These are phyloP conservation scores for Pichia ethanolica DNA, from an alignment of 805 yeast genomes.

Conservation along the genomic window DNA sequence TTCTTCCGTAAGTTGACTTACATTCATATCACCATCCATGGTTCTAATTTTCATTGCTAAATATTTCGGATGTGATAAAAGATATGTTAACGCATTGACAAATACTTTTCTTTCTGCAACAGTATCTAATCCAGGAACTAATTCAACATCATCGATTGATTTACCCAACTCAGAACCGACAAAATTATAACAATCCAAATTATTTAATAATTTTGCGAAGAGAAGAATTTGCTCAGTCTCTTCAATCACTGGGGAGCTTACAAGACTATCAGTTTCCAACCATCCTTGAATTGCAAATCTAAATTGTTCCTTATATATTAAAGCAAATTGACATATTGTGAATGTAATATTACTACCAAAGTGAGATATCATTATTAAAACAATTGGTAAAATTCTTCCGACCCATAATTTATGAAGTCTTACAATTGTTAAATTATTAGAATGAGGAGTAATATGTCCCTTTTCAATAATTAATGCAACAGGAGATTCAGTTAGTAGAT, in stretches of 20 bases:
- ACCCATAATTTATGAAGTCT: slow-evolving; percentile 71
- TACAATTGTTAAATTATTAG: slow-evolving; percentile 18
- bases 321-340: slow-evolving; percentile 56
- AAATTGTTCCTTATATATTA: slow-evolving; percentile 60
- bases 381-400: slow-evolving; percentile 69
- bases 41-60: slow-evolving; percentile 62
- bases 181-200: slow-evolving; percentile 46
- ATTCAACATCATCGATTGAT: slow-evolving; percentile 14
- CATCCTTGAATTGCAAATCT: slow-evolving; percentile 58
- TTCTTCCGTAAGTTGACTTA: slow-evolving; percentile 40
- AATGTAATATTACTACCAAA: slow-evolving; percentile 59
- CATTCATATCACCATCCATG: slow-evolving; percentile 47
- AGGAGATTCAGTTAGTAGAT: slow-evolving; percentile 66
- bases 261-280: slow-evolving; percentile 43
- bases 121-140: slow-evolving; percentile 56
- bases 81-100: slow-evolving; percentile 54
- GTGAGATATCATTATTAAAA: slow-evolving; percentile 49
- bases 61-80: slow-evolving; percentile 82
- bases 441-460: slow-evolving; percentile 51
- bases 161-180: slow-evolving; percentile 20
- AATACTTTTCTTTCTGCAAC: slow-evolving; percentile 53
- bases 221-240: slow-evolving; percentile 66
- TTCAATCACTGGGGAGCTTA: slow-evolving; percentile 42
- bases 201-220: slow-evolving; percentile 49
- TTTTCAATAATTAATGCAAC: slow-evolving; percentile 58